These are phyloP conservation scores for Dryas drummondii DNA, from an alignment of 306 rosid genomes.

Conservation along the genomic window DNA sequence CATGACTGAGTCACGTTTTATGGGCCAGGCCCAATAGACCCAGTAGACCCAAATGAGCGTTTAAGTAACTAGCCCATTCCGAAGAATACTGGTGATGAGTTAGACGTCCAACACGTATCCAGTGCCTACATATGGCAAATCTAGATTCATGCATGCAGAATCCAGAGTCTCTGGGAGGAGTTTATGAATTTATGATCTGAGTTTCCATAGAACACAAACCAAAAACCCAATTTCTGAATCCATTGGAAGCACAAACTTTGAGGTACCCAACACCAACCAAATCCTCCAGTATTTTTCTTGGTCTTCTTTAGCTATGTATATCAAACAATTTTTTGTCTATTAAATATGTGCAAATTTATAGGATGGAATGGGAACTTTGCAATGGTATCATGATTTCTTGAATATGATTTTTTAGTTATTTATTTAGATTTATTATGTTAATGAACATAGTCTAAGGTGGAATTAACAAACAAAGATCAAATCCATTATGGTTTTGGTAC, in stretches of 20 bases:
- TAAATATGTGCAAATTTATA: not conserved
- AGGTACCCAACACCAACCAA: constrained; percentile 26
- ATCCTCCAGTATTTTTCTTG: constrained; percentile 3
- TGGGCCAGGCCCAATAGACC: not conserved
- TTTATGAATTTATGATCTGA: constrained; percentile 10
- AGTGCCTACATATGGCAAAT: constrained; percentile 41
- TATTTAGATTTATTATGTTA: not conserved
- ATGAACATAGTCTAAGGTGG: too few species aligned
- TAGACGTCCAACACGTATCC: constrained; percentile 16
- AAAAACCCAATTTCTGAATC: constrained; percentile 23
- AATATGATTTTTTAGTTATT: not conserved
- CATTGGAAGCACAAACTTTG: constrained; percentile 21
- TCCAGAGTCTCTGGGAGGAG: constrained; percentile 14
- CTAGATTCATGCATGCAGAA: constrained; percentile 21
- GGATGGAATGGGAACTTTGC: not conserved
- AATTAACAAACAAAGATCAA: not conserved
- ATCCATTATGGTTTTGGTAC: too few species aligned
- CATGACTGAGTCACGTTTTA: too few species aligned
- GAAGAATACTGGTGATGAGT: constrained; percentile 31
- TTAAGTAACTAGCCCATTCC: not conserved
- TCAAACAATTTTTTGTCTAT: not conserved
- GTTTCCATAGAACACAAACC: not conserved
- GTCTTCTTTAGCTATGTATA: constrained; percentile 10
- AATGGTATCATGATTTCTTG: not conserved
- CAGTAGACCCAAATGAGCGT: not conserved